Evolutionary conservation across 1,284 basidiomycete species (phyloP).

Genomic region (Austropuccinia psidii): DNA sequence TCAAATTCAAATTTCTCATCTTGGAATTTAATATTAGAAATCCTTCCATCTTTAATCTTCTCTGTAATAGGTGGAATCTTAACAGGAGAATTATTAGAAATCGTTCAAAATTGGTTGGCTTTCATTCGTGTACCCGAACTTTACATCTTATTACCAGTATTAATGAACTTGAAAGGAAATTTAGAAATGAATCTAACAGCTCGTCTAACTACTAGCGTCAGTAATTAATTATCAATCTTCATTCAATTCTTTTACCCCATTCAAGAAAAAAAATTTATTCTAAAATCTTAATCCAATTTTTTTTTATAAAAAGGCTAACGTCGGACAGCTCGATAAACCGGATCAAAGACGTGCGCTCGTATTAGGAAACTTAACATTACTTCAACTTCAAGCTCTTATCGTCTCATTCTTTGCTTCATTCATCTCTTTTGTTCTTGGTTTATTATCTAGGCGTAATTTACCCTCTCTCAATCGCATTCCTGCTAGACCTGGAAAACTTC

Average conservation of each 20-base stretch:
- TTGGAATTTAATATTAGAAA: slow-evolving; percentile 52
- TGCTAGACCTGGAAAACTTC: slow-evolving; percentile 40
- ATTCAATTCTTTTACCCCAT: slow-evolving; percentile 5
- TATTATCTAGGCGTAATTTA: slow-evolving; percentile 43
- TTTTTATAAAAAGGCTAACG: slow-evolving; percentile 53
- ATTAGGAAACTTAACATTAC: slow-evolving; percentile 70
- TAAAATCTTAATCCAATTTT: slow-evolving; percentile 35
- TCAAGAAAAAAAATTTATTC: slow-evolving; percentile 23
- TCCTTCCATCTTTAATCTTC: slow-evolving; percentile 51
- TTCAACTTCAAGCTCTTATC: slow-evolving; percentile 87
- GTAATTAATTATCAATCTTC: slow-evolving; percentile 43
- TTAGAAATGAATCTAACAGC: slow-evolving; percentile 76
- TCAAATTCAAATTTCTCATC: too few relatives aligned
- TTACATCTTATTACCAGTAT: slow-evolving; percentile 89
- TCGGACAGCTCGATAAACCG: slow-evolving; percentile 77
- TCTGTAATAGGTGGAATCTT: slow-evolving; percentile 58
- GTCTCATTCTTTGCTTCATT: slow-evolving; percentile 80
- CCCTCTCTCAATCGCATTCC: slow-evolving; percentile 44
- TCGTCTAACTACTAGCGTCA: slow-evolving; percentile 50
- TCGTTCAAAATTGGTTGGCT: slow-evolving; percentile 69
- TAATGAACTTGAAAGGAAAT: slow-evolving; percentile 93
- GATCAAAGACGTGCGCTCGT: slow-evolving; percentile 62
- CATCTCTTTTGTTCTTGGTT: slow-evolving; percentile 66
- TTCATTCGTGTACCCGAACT: slow-evolving; percentile 86
- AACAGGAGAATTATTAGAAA: slow-evolving; percentile 75